Percentiles rank a stretch among this genome's conserved stretches.
Evolutionary conservation across 2,329 filamentous ascomycete species (phyloP).

Genomic region (Fusarium vanettenii): DNA sequence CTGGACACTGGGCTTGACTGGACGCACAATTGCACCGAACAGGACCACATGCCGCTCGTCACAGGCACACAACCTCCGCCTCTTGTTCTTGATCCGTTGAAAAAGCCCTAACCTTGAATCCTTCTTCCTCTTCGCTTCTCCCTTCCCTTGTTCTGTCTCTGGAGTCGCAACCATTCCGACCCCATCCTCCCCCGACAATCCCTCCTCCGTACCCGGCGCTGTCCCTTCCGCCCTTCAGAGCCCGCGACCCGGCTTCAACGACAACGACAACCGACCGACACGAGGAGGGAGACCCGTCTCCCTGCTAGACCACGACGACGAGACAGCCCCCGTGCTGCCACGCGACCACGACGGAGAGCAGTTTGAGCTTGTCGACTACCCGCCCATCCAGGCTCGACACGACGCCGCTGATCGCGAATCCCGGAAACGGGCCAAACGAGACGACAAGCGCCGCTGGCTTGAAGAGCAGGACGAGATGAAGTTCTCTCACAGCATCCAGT

Average conservation of each 20-base stretch:
- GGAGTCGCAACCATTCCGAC: slow-evolving; percentile 51
- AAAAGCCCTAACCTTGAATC: slow-evolving; percentile 4
- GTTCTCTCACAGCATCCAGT: slow-evolving; percentile 99
- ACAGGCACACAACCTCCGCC: slow-evolving; percentile 17
- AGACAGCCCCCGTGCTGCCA: neutral
- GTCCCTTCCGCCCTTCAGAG: slow-evolving; percentile 34
- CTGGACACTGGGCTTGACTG: neutral
- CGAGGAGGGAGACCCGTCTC: slow-evolving; percentile 51
- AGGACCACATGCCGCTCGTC: slow-evolving; percentile 31
- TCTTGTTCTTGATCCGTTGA: neutral
- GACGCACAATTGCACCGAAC: slow-evolving; percentile 33
- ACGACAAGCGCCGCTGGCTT: slow-evolving; percentile 76
- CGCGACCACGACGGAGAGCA: slow-evolving; percentile 29
- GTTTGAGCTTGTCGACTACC: slow-evolving; percentile 58
- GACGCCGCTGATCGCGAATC: slow-evolving; percentile 47
- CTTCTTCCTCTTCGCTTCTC: neutral
- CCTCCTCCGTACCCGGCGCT: slow-evolving; percentile 54
- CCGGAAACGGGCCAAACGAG: slow-evolving; percentile 58
- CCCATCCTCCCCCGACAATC: slow-evolving; percentile 44
- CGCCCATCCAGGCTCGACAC: slow-evolving; percentile 45
- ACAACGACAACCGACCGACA: slow-evolving; percentile 39
- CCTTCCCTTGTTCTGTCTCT: neutral
- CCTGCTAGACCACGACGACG: slow-evolving; percentile 12
- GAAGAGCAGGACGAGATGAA: slow-evolving; percentile 91
- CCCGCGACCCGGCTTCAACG: slow-evolving; percentile 28